These are phyloP conservation scores for Phaeosphaeriaceae sp. DNA, from an alignment of 2,329 filamentous ascomycete genomes.

Conservation along the genomic window DNA sequence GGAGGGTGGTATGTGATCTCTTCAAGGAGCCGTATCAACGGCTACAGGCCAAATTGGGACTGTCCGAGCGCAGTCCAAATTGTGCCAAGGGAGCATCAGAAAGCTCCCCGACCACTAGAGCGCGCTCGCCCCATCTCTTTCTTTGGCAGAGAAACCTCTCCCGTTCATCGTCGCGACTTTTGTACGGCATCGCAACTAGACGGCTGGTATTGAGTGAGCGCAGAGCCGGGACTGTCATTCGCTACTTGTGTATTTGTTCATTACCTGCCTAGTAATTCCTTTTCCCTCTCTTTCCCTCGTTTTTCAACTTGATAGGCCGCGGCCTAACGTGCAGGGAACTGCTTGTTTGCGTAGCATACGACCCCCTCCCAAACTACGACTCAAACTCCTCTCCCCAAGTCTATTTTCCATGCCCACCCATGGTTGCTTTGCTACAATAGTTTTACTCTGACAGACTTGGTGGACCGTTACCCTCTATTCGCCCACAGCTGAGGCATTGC, in stretches of 20 bases:
- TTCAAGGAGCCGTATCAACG: neutral
- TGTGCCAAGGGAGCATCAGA: conserved; percentile 36
- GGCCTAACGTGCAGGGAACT: conserved; percentile 32
- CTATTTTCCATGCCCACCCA: conserved; percentile 14
- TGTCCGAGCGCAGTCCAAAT: conserved; percentile 18
- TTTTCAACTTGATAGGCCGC: conserved; percentile 17
- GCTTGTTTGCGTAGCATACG: conserved; percentile 36
- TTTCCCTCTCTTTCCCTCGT: neutral
- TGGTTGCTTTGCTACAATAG: conserved; percentile 19
- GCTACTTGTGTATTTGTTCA: conserved; percentile 27
- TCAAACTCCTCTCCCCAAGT: conserved; percentile 21
- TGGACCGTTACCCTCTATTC: conserved; percentile 7
- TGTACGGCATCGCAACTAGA: conserved; percentile 21
- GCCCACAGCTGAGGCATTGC: conserved; percentile 2
- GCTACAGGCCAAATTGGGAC: conserved; percentile 15
- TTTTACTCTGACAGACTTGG: conserved; percentile 14
- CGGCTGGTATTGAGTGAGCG: conserved; percentile 23
- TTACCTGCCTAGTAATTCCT: conserved; percentile 11
- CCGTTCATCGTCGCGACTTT: conserved; percentile 28
- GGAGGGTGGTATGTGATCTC: neutral
- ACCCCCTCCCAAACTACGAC: conserved; percentile 27
- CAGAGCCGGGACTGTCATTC: conserved; percentile 19
- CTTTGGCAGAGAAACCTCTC: conserved; percentile 19
- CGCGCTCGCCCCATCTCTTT: conserved; percentile 20
- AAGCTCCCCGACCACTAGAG: conserved; percentile 20